A percentile compares a stretch with the other conserved stretches of the same genome.
Conservation (phyloP, 352 stramenopile species). For the Thraustochytrium sp. region DNA sequence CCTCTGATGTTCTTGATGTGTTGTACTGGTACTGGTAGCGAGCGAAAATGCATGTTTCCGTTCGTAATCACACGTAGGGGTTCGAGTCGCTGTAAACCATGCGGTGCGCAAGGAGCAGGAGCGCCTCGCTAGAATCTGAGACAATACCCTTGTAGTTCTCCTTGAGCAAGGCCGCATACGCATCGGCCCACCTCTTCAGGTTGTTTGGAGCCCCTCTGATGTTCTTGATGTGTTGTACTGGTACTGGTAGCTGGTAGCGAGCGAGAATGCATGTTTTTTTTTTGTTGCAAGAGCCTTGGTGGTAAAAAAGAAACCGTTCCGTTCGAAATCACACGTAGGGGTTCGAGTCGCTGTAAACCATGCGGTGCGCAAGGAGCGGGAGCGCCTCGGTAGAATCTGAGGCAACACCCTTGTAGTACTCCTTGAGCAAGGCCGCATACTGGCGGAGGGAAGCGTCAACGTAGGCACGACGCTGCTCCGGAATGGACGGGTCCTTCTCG, state of each 20-base stretch:
- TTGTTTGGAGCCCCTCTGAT: background rate
- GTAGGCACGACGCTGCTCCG: background rate
- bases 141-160: conserved; percentile 6
- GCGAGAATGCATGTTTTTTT: too few relatives aligned
- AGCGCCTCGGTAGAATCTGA: background rate
- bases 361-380: conserved; percentile 14
- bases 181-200: background rate
- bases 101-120: conserved; percentile 8
- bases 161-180: conserved; percentile 22
- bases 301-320: background rate
- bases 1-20: too few relatives aligned
- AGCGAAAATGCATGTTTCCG: too few relatives aligned
- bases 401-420: conserved; percentile 20
- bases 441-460: conserved; percentile 22
- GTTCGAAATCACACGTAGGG: background rate
- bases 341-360: conserved; percentile 31
- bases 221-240: too few relatives aligned
- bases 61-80: background rate
- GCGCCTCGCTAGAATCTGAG: background rate
- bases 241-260: too few relatives aligned
- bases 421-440: conserved; percentile 22
- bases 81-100: conserved; percentile 36
- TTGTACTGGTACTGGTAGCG: too few relatives aligned
- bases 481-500: conserved; percentile 39
- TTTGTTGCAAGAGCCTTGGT: background rate